A percentile compares a stretch with the other conserved stretches of the same genome.
Conservation (phyloP, 2,329 filamentous ascomycete species). For the Ciborinia camelliae region DNA sequence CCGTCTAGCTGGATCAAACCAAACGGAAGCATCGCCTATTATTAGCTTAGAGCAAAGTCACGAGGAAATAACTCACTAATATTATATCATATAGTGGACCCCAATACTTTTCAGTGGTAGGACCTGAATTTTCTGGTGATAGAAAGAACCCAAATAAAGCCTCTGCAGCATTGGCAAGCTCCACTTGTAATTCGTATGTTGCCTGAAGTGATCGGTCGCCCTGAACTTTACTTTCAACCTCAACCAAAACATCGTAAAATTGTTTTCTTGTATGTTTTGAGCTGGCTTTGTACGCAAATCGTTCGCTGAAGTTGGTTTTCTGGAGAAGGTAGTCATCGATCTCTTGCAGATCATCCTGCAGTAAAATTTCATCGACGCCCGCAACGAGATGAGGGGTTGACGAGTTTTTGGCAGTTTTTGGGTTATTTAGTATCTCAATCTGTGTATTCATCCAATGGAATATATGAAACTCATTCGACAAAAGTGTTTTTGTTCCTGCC, state of each 20-base stretch:
- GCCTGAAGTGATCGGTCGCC: conserved; percentile 23
- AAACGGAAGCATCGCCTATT: conserved; percentile 2
- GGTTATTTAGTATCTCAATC: not conserved
- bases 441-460: conserved; percentile 5
- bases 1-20: not conserved
- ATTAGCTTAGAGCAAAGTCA: not conserved
- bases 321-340: conserved; percentile 3
- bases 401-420: not conserved
- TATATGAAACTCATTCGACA: not conserved
- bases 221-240: conserved; percentile 22
- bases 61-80: conserved; percentile 30
- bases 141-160: conserved; percentile 45
- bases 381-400: not conserved
- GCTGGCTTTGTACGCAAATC: not conserved
- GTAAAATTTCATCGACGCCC: not conserved
- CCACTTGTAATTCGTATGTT: conserved; percentile 35
- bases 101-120: conserved; percentile 45
- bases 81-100: conserved; percentile 40
- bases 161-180: conserved; percentile 44
- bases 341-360: conserved; percentile 7
- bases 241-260: not conserved
- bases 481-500: not conserved
- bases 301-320: not conserved
- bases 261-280: not conserved
- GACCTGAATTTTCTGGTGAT: conserved; percentile 38